Evolutionary conservation across 1,284 basidiomycete species (phyloP).

Genomic region (Hortiboletus rubellus): DNA sequence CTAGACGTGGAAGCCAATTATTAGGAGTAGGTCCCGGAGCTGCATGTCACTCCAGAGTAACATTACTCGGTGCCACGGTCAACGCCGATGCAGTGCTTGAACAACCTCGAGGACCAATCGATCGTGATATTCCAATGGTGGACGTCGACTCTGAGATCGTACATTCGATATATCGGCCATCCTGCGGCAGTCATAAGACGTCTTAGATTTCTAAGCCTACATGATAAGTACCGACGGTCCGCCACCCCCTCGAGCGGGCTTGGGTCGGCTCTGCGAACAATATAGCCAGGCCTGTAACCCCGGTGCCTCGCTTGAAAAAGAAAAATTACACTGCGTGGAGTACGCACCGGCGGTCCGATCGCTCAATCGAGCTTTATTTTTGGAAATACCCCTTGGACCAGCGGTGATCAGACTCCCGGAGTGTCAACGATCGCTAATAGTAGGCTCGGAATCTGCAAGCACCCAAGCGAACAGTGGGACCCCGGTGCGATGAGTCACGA

Average conservation of each 20-base stretch:
- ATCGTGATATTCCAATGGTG: background rate
- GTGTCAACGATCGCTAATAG: background rate
- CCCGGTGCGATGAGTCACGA: background rate
- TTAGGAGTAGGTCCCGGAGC: slow-evolving; percentile 10
- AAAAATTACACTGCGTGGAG: slow-evolving; percentile 1
- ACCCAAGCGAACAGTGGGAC: background rate
- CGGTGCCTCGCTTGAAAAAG: slow-evolving; percentile 14
- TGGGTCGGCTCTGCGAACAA: background rate
- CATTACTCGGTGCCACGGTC: background rate
- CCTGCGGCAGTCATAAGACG: slow-evolving; percentile 3
- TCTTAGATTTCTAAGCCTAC: slow-evolving; percentile 5
- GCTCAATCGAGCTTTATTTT: background rate
- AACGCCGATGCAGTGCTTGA: background rate
- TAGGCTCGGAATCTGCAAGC: background rate
- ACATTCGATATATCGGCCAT: background rate
- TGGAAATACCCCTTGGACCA: background rate
- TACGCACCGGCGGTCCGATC: background rate
- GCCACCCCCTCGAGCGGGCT: background rate
- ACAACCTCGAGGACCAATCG: slow-evolving; percentile 1
- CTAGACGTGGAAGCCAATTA: slow-evolving; percentile 13
- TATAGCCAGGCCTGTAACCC: background rate
- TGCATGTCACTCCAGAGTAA: background rate
- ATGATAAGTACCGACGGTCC: background rate
- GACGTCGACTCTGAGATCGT: background rate
- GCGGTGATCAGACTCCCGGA: background rate